Conservation (phyloP, 192 early-diverging fungal genomes). For the Coemansia erecta region DNA sequence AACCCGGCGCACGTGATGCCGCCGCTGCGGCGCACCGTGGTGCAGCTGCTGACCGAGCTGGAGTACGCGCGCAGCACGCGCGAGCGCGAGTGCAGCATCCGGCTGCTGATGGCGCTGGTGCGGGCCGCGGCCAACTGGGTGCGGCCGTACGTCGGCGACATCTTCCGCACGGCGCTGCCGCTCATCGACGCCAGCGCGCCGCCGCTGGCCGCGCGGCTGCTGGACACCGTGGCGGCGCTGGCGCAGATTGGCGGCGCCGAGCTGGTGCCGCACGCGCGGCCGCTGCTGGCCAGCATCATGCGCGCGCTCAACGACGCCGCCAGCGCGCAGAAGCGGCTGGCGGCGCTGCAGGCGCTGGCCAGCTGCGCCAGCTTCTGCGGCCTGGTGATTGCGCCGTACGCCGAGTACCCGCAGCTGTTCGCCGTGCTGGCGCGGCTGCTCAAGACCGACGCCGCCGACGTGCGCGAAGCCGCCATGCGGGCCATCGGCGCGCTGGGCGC, state of each 20-base stretch:
- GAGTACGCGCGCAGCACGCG: slow-evolving; percentile 75
- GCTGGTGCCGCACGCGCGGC: slow-evolving; percentile 74
- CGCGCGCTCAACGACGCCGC: slow-evolving; percentile 88
- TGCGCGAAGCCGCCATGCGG: slow-evolving; percentile 83
- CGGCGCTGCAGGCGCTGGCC: slow-evolving; percentile 83
- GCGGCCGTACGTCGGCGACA: slow-evolving; percentile 91
- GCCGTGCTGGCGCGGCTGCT: slow-evolving; percentile 75
- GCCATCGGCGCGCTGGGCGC: slow-evolving; percentile 93
- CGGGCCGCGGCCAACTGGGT: slow-evolving; percentile 77
- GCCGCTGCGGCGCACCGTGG: slow-evolving; percentile 82
- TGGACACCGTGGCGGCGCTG: slow-evolving; percentile 72
- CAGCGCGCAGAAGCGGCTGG: slow-evolving; percentile 77
- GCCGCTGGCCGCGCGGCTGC: slow-evolving; percentile 56
- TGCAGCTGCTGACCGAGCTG: slow-evolving; percentile 88
- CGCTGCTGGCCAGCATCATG: slow-evolving; percentile 83
- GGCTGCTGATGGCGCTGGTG: slow-evolving; percentile 77
- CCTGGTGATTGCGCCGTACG: slow-evolving; percentile 89
- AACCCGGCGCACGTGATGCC: slow-evolving; percentile 98
- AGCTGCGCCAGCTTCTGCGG: slow-evolving; percentile 85
- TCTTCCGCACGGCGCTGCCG: slow-evolving; percentile 80
- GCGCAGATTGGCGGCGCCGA: slow-evolving; percentile 82
- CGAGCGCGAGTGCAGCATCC: slow-evolving; percentile 45
- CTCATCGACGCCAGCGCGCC: slow-evolving; percentile 77
- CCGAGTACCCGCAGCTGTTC: slow-evolving; percentile 82
- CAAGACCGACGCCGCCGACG: slow-evolving; percentile 76